Conservation (phyloP, 2,329 filamentous ascomycete genomes). For the Neonectria hederae region DNA sequence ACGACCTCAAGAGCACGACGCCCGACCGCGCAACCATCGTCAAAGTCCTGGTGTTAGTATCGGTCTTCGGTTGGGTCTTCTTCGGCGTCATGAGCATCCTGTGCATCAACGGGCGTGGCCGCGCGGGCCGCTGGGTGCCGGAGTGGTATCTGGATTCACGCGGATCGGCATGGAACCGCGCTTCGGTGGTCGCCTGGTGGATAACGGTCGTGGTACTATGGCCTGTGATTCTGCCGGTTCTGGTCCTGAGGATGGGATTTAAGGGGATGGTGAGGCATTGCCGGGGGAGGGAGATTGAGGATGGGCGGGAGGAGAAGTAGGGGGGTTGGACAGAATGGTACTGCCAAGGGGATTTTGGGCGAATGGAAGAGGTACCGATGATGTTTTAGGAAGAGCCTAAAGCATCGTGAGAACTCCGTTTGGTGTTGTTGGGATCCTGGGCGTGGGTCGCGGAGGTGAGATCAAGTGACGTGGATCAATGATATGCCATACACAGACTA, state of each 20-base stretch:
- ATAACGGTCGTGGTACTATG: conserved; percentile 43
- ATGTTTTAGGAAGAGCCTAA: not conserved
- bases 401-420: not conserved
- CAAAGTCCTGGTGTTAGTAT: conserved; percentile 41
- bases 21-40: conserved; percentile 23
- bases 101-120: conserved; percentile 44
- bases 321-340: not conserved
- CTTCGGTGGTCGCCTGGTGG: conserved; percentile 44
- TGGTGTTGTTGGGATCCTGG: not conserved
- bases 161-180: conserved; percentile 32
- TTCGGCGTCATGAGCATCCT: conserved; percentile 47
- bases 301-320: conserved; percentile 46
- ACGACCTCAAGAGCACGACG: conserved; percentile 21
- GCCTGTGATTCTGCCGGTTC: conserved; percentile 73
- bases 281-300: conserved; percentile 58
- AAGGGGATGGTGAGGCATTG: conserved; percentile 46
- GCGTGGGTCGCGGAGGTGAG: not conserved
- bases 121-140: conserved; percentile 45
- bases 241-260: conserved; percentile 73
- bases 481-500: not conserved
- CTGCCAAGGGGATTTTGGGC: not conserved
- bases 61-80: conserved; percentile 42
- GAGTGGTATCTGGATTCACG: conserved; percentile 47
- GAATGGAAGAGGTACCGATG: not conserved
- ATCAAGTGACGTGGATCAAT: not conserved